phyloP scores from a whole-genome alignment of 108 stramenopile genomes.

The Nitzschia inconspicua region DNA sequence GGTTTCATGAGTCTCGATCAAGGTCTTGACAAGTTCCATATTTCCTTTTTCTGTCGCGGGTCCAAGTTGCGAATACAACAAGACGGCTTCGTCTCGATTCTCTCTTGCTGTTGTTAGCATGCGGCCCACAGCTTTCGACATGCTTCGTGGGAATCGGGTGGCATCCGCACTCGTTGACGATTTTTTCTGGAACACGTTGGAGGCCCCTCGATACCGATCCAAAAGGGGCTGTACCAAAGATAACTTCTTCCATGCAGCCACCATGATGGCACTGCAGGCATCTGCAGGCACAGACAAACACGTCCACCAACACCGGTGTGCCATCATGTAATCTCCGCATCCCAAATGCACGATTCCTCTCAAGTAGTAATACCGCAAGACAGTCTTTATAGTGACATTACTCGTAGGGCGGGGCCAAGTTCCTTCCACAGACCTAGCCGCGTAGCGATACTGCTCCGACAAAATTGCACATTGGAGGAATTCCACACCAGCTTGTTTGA shows the following conservation, averaged over 20 bases:
- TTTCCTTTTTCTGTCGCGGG: slow-evolving; percentile 1
- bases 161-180: neutral
- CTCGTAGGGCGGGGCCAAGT: slow-evolving; percentile 39
- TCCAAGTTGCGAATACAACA: neutral
- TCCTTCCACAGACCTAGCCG: slow-evolving; percentile 19
- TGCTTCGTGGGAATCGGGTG: neutral
- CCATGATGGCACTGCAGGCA: slow-evolving; percentile 23
- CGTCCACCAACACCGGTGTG: slow-evolving; percentile 63
- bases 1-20: neutral
- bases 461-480: slow-evolving; percentile 52
- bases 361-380: slow-evolving; percentile 60
- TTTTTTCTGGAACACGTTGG: neutral
- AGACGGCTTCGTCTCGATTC: neutral
- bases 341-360: slow-evolving; percentile 62
- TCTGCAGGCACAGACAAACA: slow-evolving; percentile 57
- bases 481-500: slow-evolving; percentile 19
- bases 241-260: slow-evolving; percentile 74
- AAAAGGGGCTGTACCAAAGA: slow-evolving; percentile 54
- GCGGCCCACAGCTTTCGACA: neutral
- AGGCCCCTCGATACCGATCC: slow-evolving; percentile 2
- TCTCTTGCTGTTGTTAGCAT: neutral
- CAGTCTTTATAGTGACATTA: slow-evolving; percentile 1
- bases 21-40: neutral
- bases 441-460: slow-evolving; percentile 54
- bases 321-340: slow-evolving; percentile 34